phyloP scores from a whole-genome alignment of 2,329 filamentous ascomycete genomes.

The Aureobasidium sp. region DNA sequence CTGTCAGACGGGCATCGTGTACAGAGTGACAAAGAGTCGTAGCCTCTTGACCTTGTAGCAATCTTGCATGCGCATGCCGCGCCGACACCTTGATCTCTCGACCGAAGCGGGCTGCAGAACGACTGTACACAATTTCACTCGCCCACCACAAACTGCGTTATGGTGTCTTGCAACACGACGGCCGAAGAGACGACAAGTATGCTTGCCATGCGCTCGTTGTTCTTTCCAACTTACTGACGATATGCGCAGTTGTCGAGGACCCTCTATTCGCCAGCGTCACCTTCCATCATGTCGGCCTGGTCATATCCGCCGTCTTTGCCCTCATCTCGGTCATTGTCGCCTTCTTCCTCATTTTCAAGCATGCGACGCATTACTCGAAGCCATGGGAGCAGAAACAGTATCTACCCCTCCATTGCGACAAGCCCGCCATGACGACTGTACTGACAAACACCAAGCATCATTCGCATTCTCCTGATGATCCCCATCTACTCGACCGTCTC shows the following conservation, averaged over 20 bases:
- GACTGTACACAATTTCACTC: neutral
- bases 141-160: slow-evolving; percentile 9
- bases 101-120: slow-evolving; percentile 2
- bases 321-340: slow-evolving; percentile 46
- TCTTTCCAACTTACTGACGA: neutral
- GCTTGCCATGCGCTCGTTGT: slow-evolving; percentile 7
- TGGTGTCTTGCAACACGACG: slow-evolving; percentile 43
- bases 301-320: slow-evolving; percentile 48
- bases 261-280: slow-evolving; percentile 46
- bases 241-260: slow-evolving; percentile 37
- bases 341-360: slow-evolving; percentile 48
- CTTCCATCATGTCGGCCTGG: slow-evolving; percentile 51
- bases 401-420: slow-evolving; percentile 19
- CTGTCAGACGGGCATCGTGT: neutral
- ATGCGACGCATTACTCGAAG: slow-evolving; percentile 54
- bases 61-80: slow-evolving; percentile 3
- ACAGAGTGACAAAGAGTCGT: neutral
- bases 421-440: neutral
- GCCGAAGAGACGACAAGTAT: slow-evolving; percentile 40
- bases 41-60: neutral
- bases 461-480: slow-evolving; percentile 83
- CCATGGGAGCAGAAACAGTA: slow-evolving; percentile 56
- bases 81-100: neutral
- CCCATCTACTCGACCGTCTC: slow-evolving; percentile 71
- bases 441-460: slow-evolving; percentile 52